These are phyloP conservation scores for Bisporella sp. DNA, from an alignment of 2,329 filamentous ascomycete species.

Conservation along the genomic window DNA sequence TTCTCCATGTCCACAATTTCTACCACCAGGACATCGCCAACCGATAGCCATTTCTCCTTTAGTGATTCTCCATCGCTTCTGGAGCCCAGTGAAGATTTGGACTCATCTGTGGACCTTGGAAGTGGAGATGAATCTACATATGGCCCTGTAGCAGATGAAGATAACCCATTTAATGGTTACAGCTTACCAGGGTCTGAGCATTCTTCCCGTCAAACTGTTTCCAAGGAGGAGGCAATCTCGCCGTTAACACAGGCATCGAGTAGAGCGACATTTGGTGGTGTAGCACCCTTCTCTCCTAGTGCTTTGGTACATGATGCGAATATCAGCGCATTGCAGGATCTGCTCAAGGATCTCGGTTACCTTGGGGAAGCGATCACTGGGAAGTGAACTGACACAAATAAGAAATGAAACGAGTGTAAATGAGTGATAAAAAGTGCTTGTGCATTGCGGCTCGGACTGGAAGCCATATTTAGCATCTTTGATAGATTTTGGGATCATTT, in stretches of 20 bases:
- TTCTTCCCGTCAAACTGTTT: slow-evolving; percentile 13
- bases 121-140: slow-evolving; percentile 21
- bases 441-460: too few species aligned
- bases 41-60: slow-evolving; percentile 20
- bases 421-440: too few species aligned
- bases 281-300: background rate
- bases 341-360: slow-evolving; percentile 44
- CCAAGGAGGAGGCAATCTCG: slow-evolving; percentile 6
- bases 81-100: slow-evolving; percentile 17
- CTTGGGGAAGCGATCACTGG: slow-evolving; percentile 35
- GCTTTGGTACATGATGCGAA: background rate
- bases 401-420: too few species aligned
- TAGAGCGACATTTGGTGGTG: slow-evolving; percentile 7
- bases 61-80: slow-evolving; percentile 13
- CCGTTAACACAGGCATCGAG: slow-evolving; percentile 4
- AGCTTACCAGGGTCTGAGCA: slow-evolving; percentile 17
- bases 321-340: slow-evolving; percentile 34
- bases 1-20: slow-evolving; percentile 26
- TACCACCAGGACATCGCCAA: slow-evolving; percentile 11
- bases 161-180: slow-evolving; percentile 15
- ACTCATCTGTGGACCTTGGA: slow-evolving; percentile 14
- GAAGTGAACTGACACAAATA: slow-evolving; percentile 2
- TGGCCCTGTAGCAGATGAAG: slow-evolving; percentile 10
- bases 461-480: too few species aligned
- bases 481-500: too few species aligned